These are phyloP conservation scores for Nakaseomyces uthaithaninus DNA, from an alignment of 1,139 yeast species.

Conservation along the genomic window DNA sequence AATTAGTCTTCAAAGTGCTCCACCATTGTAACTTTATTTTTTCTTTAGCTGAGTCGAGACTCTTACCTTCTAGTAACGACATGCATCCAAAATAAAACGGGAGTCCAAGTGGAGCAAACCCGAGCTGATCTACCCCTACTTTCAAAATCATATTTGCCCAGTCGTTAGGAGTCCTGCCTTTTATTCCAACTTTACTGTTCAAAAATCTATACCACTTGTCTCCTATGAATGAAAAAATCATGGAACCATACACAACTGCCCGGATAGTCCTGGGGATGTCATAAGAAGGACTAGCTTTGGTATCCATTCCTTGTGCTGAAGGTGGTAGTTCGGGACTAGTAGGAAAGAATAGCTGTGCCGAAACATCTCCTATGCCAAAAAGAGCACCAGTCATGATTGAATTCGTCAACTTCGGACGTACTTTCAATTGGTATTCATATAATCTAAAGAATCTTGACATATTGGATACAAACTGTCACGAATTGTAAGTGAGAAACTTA, in stretches of 20 bases:
- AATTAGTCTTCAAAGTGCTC: slow-evolving; percentile 58
- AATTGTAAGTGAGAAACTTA: no score
- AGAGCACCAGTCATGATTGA: slow-evolving; percentile 50
- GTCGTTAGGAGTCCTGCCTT: slow-evolving; percentile 24
- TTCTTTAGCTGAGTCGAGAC: slow-evolving; percentile 32
- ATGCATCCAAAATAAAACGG: slow-evolving; percentile 62
- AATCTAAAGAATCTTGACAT: slow-evolving; percentile 29
- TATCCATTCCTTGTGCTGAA: slow-evolving; percentile 14
- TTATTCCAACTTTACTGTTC: slow-evolving; percentile 36
- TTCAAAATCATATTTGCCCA: slow-evolving; percentile 36
- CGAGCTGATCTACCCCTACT: slow-evolving; percentile 62
- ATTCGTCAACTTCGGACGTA: slow-evolving; percentile 48
- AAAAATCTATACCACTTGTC: slow-evolving; percentile 61
- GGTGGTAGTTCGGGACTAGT: slow-evolving; percentile 12
- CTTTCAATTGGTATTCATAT: slow-evolving; percentile 39
- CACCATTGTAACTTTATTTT: slow-evolving; percentile 47
- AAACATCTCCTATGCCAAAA: slow-evolving; percentile 66
- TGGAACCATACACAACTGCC: slow-evolving; percentile 64
- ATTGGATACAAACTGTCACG: no score
- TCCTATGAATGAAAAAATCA: slow-evolving; percentile 72
- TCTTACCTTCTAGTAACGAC: slow-evolving; percentile 53
- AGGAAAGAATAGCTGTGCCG: slow-evolving; percentile 59
- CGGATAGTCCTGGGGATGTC: slow-evolving; percentile 49
- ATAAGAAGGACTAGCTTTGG: slow-evolving; percentile 22
- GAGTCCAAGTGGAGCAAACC: slow-evolving; percentile 70